These are phyloP conservation scores for Secale cereale DNA, from an alignment of 176 grass and related monocot species.

Conservation along the genomic window DNA sequence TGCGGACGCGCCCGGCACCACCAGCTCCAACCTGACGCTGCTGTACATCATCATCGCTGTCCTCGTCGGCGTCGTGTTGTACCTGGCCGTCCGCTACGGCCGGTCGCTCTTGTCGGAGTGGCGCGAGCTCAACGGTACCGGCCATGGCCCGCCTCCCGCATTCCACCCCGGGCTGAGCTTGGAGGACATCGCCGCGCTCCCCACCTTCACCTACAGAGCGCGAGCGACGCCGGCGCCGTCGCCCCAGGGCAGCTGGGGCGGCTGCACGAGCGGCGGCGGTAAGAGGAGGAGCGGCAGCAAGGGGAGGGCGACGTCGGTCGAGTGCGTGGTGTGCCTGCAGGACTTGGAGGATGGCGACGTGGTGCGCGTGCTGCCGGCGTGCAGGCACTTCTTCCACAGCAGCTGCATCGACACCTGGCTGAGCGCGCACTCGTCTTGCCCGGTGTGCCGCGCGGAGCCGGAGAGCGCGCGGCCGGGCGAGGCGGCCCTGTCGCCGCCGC, in stretches of 20 bases:
- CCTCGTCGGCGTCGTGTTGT: constrained; percentile 24
- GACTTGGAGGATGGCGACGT: constrained; percentile 54
- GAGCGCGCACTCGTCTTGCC: constrained; percentile 33
- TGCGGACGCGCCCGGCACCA: background rate
- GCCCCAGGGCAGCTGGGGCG: background rate
- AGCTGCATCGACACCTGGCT: constrained; percentile 53
- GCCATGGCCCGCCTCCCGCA: background rate
- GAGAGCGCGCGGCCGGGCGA: background rate
- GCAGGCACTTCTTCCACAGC: constrained; percentile 55
- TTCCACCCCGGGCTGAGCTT: constrained; percentile 13
- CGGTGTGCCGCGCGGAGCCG: constrained; percentile 47
- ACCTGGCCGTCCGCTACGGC: constrained; percentile 33
- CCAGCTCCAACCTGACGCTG: constrained; percentile 38
- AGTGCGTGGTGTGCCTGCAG: constrained; percentile 61
- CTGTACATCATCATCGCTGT: constrained; percentile 48
- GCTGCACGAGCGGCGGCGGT: background rate
- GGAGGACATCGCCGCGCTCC: constrained; percentile 48
- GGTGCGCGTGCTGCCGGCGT: constrained; percentile 49
- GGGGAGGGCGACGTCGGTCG: constrained; percentile 13
- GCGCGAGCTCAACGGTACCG: background rate
- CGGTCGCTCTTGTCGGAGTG: constrained; percentile 15
- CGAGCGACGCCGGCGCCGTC: background rate
- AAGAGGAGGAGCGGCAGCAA: constrained; percentile 10
- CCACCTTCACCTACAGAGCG: constrained; percentile 41
- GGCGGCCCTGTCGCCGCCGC: background rate